Evolutionary conservation across 306 rosid species (phyloP).

Genomic region (Trifolium dubium): DNA sequence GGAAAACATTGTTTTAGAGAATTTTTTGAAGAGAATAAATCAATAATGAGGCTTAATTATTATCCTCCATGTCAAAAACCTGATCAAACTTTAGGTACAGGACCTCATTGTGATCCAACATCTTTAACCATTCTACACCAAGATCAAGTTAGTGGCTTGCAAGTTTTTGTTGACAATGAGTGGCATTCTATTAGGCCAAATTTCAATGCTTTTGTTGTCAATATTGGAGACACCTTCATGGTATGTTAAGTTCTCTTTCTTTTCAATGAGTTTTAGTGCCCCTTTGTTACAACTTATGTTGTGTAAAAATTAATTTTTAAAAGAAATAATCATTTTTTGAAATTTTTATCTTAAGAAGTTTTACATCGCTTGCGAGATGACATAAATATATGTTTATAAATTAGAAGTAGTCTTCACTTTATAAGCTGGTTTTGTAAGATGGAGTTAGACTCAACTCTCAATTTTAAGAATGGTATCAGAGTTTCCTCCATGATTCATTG

Average conservation of each 20-base stretch:
- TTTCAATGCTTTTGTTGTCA: constrained; percentile 84
- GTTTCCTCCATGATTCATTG: too few species aligned
- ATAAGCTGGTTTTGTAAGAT: too few species aligned
- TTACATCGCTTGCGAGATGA: too few species aligned
- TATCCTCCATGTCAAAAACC: constrained; percentile 96
- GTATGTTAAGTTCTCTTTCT: constrained; percentile 39
- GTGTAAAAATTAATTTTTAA: too few species aligned
- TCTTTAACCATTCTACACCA: constrained; percentile 94
- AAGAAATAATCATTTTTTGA: too few species aligned
- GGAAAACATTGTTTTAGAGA: constrained; percentile 61
- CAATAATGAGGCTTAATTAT: constrained; percentile 93
- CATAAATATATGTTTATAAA: too few species aligned
- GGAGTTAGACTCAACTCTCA: too few species aligned
- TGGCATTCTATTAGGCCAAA: constrained; percentile 85
- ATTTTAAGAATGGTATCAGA: too few species aligned
- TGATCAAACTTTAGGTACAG: constrained; percentile 82
- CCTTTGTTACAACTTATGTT: too few species aligned
- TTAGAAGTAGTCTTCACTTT: too few species aligned
- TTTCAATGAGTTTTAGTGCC: neutral
- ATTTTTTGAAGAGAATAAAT: constrained; percentile 72
- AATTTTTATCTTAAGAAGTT: too few species aligned
- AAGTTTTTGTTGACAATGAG: constrained; percentile 81
- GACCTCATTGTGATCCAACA: constrained; percentile 98
- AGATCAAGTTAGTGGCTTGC: constrained; percentile 88
- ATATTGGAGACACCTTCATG: constrained; percentile 99